Percentiles rank a stretch among this genome's conserved stretches.
phyloP scores from a whole-genome alignment of 1,284 basidiomycete species.

The Chalciporus piperatoides region DNA sequence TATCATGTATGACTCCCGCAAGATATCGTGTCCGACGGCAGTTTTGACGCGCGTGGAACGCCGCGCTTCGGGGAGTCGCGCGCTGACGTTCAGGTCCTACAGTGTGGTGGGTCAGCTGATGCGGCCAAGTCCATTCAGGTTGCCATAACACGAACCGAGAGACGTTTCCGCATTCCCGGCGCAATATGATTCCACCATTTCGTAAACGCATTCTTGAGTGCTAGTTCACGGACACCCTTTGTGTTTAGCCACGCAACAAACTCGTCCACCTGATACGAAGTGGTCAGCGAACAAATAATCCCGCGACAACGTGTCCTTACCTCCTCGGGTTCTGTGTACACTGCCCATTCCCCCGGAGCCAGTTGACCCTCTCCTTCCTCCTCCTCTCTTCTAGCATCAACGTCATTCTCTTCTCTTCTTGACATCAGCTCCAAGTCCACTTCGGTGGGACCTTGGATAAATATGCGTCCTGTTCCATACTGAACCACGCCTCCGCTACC shows the following conservation, averaged over 20 bases:
- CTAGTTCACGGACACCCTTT: conserved; percentile 85
- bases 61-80: conserved; percentile 70
- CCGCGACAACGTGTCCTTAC: conserved; percentile 40
- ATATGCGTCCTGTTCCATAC: conserved; percentile 87
- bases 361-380: conserved; percentile 81
- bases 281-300: conserved; percentile 15
- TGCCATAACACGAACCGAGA: conserved; percentile 49
- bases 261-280: conserved; percentile 61
- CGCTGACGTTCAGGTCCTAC: conserved; percentile 64
- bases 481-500: conserved; percentile 70
- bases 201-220: conserved; percentile 73
- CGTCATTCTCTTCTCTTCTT: conserved; percentile 57
- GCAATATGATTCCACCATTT: conserved; percentile 87
- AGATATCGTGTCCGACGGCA: conserved; percentile 53
- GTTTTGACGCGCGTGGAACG: conserved; percentile 71
- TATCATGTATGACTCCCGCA: conserved; percentile 76
- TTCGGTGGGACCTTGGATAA: conserved; percentile 85
- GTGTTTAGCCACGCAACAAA: conserved; percentile 88
- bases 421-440: conserved; percentile 69
- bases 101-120: conserved; percentile 9
- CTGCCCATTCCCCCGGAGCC: conserved; percentile 80
- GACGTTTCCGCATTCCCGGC: conserved; percentile 74
- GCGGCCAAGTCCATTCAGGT: background rate
- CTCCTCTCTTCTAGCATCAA: conserved; percentile 55
- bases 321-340: conserved; percentile 84